Evolutionary conservation across 306 rosid species (phyloP).

Genomic region (Mimosa bimucronata): DNA sequence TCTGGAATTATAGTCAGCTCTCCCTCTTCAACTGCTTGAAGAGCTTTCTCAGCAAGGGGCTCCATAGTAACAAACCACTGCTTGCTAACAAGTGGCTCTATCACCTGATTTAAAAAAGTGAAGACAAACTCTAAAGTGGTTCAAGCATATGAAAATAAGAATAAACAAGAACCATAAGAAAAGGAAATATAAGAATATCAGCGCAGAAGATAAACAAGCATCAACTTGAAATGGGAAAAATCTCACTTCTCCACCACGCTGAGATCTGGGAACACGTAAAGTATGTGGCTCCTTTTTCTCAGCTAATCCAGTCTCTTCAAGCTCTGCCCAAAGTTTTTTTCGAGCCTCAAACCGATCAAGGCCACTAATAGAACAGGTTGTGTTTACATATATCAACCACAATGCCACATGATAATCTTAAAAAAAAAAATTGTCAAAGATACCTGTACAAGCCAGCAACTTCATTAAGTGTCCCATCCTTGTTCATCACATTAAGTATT

Average conservation of each 20-base stretch:
- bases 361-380: constrained; percentile 59
- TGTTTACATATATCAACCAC: constrained; percentile 38
- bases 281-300: constrained; percentile 89
- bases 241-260: constrained; percentile 99
- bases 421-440: constrained; percentile 3
- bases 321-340: constrained; percentile 88
- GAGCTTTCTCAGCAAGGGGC: constrained; percentile 91
- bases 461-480: constrained; percentile 90
- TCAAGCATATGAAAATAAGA: neutral
- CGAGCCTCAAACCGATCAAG: constrained; percentile 98
- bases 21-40: constrained; percentile 79
- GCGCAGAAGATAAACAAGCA: constrained; percentile 17
- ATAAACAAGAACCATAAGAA: neutral
- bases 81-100: constrained; percentile 95
- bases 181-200: neutral
- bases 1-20: constrained; percentile 86
- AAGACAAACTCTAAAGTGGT: constrained; percentile 22
- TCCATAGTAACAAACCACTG: constrained; percentile 99
- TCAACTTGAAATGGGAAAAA: constrained; percentile 26
- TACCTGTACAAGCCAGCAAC: constrained; percentile 93
- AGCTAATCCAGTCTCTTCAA: constrained; percentile 88
- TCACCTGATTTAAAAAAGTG: constrained; percentile 59
- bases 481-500: constrained; percentile 95
- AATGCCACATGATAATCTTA: constrained; percentile 18
- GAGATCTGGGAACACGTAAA: constrained; percentile 93